Conservation (phyloP, 306 rosid genomes). For the Myrica gale region DNA sequence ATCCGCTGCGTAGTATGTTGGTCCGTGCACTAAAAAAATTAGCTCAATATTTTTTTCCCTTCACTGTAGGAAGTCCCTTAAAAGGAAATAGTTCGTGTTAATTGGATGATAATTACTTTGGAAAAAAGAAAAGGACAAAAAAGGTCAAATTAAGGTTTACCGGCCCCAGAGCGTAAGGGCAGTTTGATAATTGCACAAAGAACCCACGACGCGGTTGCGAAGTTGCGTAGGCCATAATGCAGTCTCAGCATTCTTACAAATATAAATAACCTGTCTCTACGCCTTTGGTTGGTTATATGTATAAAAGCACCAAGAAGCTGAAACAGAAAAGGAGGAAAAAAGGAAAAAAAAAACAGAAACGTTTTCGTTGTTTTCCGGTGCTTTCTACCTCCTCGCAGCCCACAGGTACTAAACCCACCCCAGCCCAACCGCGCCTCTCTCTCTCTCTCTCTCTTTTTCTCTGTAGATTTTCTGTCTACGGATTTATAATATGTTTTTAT, state of each 20-base stretch:
- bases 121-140: background rate
- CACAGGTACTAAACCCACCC: conserved; percentile 38
- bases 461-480: background rate
- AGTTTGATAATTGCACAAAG: conserved; percentile 12
- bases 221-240: conserved; percentile 40
- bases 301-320: conserved; percentile 15
- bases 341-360: conserved; percentile 3
- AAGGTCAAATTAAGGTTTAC: conserved; percentile 18
- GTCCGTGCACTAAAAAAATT: no score
- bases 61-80: no score
- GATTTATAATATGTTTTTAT: background rate
- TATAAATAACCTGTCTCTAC: conserved; percentile 6
- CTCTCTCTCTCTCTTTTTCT: conserved; percentile 18
- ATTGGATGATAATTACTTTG: background rate
- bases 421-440: background rate
- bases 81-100: no score
- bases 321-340: conserved; percentile 17
- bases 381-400: conserved; percentile 48
- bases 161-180: conserved; percentile 28
- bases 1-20: no score
- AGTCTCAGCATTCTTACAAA: background rate
- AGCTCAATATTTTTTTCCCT: no score
- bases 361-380: conserved; percentile 32
- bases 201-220: conserved; percentile 21
- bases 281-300: background rate